A percentile compares a stretch with the other conserved stretches of the same genome.
phyloP scores from a whole-genome alignment of 1,284 basidiomycete species.

The Caloboletus inedulis region DNA sequence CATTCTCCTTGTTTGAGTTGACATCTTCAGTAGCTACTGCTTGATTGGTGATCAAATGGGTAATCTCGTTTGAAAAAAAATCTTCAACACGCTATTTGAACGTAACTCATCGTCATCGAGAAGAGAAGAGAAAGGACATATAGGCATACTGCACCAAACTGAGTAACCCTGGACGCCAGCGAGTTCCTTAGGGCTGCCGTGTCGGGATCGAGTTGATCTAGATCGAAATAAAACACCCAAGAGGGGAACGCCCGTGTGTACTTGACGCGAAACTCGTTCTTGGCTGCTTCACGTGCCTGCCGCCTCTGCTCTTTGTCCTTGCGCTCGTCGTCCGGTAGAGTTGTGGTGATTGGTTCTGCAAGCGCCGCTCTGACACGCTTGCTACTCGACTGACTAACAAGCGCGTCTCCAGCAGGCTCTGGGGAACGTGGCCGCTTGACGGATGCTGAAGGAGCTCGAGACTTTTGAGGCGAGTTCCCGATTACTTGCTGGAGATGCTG shows the following conservation, averaged over 20 bases:
- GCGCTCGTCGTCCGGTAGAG: constrained; percentile 31
- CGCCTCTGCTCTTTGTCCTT: constrained; percentile 43
- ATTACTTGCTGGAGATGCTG: constrained; percentile 33
- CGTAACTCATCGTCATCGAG: neutral
- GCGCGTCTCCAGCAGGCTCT: constrained; percentile 42
- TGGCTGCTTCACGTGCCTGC: constrained; percentile 55
- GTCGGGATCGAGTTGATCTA: constrained; percentile 54
- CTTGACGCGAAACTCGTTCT: constrained; percentile 77
- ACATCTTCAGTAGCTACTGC: constrained; percentile 38
- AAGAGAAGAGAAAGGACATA: neutral
- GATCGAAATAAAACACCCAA: constrained; percentile 86
- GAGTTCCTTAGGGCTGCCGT: constrained; percentile 43
- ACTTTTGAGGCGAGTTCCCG: constrained; percentile 33
- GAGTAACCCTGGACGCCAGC: constrained; percentile 54
- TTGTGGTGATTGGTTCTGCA: constrained; percentile 17
- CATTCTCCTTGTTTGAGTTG: constrained; percentile 65
- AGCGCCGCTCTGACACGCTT: constrained; percentile 35
- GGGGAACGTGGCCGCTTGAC: constrained; percentile 66
- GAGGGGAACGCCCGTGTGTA: constrained; percentile 82
- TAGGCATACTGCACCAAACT: constrained; percentile 75
- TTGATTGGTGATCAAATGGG: constrained; percentile 81
- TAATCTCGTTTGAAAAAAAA: constrained; percentile 84
- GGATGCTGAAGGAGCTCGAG: constrained; percentile 24
- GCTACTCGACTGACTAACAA: constrained; percentile 17
- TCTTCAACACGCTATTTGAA: constrained; percentile 66